A percentile compares a stretch with the other conserved stretches of the same genome.
phyloP scores from a whole-genome alignment of 2,329 filamentous ascomycete genomes.

The Aspergillus sp. region DNA sequence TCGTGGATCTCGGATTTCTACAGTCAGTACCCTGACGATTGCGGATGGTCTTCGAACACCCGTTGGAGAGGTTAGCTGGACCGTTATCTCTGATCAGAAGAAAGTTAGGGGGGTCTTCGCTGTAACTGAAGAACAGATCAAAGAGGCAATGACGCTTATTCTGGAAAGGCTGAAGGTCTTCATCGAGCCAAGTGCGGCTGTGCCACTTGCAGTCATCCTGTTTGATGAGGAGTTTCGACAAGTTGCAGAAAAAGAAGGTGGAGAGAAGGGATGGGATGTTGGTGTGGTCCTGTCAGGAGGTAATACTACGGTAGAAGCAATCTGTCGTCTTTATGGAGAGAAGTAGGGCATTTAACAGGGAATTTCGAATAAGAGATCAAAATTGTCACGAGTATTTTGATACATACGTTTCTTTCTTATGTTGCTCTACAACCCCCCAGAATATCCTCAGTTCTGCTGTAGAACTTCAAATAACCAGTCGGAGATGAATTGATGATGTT shows the following conservation, averaged over 20 bases:
- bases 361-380: too few relatives aligned
- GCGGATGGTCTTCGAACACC: slow-evolving; percentile 88
- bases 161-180: slow-evolving; percentile 85
- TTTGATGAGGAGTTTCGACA: slow-evolving; percentile 77
- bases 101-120: slow-evolving; percentile 65
- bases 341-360: too few relatives aligned
- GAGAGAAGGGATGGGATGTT: slow-evolving; percentile 65
- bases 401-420: too few relatives aligned
- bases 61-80: slow-evolving; percentile 69
- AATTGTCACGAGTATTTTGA: too few relatives aligned
- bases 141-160: slow-evolving; percentile 66
- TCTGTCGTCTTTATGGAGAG: too few relatives aligned
- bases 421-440: too few relatives aligned
- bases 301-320: slow-evolving; percentile 58
- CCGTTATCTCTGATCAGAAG: slow-evolving; percentile 62
- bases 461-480: too few relatives aligned
- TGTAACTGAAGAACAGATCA: slow-evolving; percentile 78
- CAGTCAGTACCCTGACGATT: slow-evolving; percentile 70
- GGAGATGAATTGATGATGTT: too few relatives aligned
- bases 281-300: slow-evolving; percentile 58
- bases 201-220: slow-evolving; percentile 73
- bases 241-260: slow-evolving; percentile 56
- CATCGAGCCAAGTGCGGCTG: slow-evolving; percentile 79
- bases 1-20: slow-evolving; percentile 55
- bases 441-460: too few relatives aligned